Evolutionary conservation across 176 grass and related monocot genomes (phyloP).

Genomic region (Saccharum spontaneum): DNA sequence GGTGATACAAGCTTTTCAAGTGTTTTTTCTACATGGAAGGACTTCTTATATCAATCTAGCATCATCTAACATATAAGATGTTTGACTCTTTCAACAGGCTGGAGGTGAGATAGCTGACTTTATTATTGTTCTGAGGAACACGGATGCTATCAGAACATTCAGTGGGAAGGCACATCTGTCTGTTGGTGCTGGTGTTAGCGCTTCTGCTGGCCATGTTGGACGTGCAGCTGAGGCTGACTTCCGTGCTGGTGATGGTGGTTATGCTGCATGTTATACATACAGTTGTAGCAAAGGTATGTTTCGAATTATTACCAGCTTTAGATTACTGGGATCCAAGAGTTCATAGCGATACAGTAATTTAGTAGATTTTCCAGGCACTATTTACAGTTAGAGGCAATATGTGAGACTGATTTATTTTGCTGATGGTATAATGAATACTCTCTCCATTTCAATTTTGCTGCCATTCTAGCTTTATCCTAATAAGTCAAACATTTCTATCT

Average conservation of each 20-base stretch:
- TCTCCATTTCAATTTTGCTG: background rate
- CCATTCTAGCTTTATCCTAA: background rate
- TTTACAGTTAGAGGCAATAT: background rate
- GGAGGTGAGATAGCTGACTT: slow-evolving; percentile 91
- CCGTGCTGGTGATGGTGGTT: slow-evolving; percentile 76
- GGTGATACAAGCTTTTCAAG: slow-evolving; percentile 42
- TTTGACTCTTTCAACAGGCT: slow-evolving; percentile 42
- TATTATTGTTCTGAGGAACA: slow-evolving; percentile 86
- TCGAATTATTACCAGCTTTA: background rate
- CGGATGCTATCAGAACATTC: slow-evolving; percentile 77
- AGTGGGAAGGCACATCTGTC: slow-evolving; percentile 78
- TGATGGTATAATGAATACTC: background rate
- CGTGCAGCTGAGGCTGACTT: slow-evolving; percentile 81
- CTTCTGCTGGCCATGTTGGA: slow-evolving; percentile 68
- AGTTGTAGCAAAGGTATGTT: slow-evolving; percentile 85
- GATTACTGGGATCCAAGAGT: background rate
- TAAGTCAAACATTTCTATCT: background rate
- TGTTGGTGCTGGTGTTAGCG: slow-evolving; percentile 79
- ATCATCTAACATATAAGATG: background rate
- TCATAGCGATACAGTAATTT: background rate
- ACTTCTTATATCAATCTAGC: background rate
- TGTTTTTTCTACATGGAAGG: slow-evolving; percentile 25
- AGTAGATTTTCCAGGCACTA: background rate
- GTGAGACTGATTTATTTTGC: background rate
- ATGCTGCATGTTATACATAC: slow-evolving; percentile 82